Conservation (phyloP, 371 early-diverging fungal genomes). For the Lichtheimia hyalospora region DNA sequence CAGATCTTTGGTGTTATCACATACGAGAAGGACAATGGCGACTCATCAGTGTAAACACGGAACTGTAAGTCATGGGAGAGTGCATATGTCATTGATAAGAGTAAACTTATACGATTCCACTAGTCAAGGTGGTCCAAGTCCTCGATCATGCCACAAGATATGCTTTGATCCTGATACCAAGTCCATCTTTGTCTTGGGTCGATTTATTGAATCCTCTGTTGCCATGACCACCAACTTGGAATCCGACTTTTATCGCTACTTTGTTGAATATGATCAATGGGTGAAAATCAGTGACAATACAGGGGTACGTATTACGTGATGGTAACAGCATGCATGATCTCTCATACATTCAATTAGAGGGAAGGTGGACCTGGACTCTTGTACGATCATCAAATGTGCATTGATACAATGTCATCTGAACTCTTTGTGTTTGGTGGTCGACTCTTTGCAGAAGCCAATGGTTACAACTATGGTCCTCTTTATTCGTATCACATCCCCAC, state of each 20-base stretch:
- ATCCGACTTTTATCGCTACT: conserved; percentile 88
- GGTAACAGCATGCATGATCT: neutral
- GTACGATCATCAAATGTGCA: conserved; percentile 94
- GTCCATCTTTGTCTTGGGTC: conserved; percentile 83
- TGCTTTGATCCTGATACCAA: conserved; percentile 78
- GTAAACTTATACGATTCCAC: neutral
- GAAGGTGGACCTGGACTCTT: conserved; percentile 88
- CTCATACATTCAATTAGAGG: conserved; percentile 12
- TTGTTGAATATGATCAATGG: conserved; percentile 72
- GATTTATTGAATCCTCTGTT: conserved; percentile 78
- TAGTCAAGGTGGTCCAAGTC: conserved; percentile 85
- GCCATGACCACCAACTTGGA: conserved; percentile 63
- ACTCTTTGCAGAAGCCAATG: conserved; percentile 54
- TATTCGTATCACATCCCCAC: conserved; percentile 73
- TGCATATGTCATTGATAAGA: no score
- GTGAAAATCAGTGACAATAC: conserved; percentile 74
- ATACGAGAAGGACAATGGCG: conserved; percentile 67
- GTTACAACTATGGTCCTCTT: conserved; percentile 79
- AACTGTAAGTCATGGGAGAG: conserved; percentile 38
- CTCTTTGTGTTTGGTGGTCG: conserved; percentile 94
- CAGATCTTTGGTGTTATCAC: conserved; percentile 90
- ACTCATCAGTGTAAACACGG: conserved; percentile 74
- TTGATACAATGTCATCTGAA: conserved; percentile 69
- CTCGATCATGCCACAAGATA: conserved; percentile 92
- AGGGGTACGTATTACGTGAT: conserved; percentile 31